Evolutionary conservation across 164 flowering plant genomes (phyloP).

Genomic region (Tetracentron sinense): DNA sequence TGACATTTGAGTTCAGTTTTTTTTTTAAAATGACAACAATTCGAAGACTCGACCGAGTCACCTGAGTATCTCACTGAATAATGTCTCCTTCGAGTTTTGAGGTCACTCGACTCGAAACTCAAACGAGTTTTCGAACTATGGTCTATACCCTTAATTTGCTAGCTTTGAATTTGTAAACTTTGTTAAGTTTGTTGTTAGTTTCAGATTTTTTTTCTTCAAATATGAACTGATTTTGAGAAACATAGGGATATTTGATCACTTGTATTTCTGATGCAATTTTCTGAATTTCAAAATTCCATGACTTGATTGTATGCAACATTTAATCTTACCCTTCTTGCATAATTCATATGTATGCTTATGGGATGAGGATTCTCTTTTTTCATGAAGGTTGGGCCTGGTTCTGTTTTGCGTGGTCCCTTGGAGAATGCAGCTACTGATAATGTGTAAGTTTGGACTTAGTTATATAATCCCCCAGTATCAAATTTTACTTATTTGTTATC

Average conservation of each 20-base stretch:
- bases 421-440: slow-evolving; percentile 43
- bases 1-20: no score
- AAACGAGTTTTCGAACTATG: no score
- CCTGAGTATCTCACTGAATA: no score
- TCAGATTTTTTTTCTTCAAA: neutral
- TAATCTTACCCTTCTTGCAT: neutral
- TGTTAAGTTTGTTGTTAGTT: neutral
- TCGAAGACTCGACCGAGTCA: no score
- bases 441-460: slow-evolving; percentile 41
- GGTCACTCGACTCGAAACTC: no score
- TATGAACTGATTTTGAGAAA: neutral
- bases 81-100: no score
- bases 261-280: neutral
- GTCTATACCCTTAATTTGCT: no score
- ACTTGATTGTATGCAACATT: neutral
- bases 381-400: slow-evolving; percentile 82
- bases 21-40: no score
- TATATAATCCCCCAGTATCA: neutral
- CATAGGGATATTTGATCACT: neutral
- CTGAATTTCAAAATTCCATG: neutral
- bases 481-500: neutral
- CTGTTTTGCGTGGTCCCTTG: slow-evolving; percentile 69
- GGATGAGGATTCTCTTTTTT: slow-evolving; percentile 11
- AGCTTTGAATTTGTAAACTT: neutral
- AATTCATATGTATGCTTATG: slow-evolving; percentile 5